A percentile compares a stretch with the other conserved stretches of the same genome.
Conservation (phyloP, 2,329 filamentous ascomycete genomes). For the Epichloe sylvatica region DNA sequence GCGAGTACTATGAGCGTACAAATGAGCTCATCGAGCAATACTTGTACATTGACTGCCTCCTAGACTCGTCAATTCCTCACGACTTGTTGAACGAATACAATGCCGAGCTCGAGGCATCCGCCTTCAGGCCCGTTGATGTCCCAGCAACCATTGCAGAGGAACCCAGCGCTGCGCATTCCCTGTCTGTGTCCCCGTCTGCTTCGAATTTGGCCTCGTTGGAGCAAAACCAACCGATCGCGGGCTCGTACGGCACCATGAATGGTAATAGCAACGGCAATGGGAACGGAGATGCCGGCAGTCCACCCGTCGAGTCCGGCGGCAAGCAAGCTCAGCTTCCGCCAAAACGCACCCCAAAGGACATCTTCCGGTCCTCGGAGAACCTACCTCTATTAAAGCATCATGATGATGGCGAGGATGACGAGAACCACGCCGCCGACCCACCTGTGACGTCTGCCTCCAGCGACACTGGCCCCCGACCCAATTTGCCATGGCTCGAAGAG, state of each 20-base stretch:
- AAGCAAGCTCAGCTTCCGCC: slow-evolving; percentile 30
- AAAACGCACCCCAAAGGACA: slow-evolving; percentile 70
- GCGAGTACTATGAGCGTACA: slow-evolving; percentile 76
- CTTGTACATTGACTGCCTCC: slow-evolving; percentile 77
- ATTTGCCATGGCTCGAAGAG: slow-evolving; percentile 60
- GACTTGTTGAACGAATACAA: slow-evolving; percentile 82
- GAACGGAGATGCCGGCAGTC: slow-evolving; percentile 17
- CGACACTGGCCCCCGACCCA: slow-evolving; percentile 29
- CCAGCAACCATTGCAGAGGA: slow-evolving; percentile 69
- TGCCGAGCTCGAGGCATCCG: slow-evolving; percentile 41
- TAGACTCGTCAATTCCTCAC: slow-evolving; percentile 87
- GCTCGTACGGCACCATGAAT: slow-evolving; percentile 19
- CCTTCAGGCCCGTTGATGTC: slow-evolving; percentile 42
- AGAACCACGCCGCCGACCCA: slow-evolving; percentile 24
- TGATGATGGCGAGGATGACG: slow-evolving; percentile 19
- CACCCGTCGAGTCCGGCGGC: slow-evolving; percentile 9
- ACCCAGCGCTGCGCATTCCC: slow-evolving; percentile 21
- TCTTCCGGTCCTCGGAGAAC: slow-evolving; percentile 64
- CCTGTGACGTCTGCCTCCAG: slow-evolving; percentile 6
- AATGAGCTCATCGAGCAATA: slow-evolving; percentile 87
- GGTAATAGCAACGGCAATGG: slow-evolving; percentile 12
- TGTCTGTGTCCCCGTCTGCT: slow-evolving; percentile 8
- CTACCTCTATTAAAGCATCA: slow-evolving; percentile 45
- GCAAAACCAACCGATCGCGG: background rate
- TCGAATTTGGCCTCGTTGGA: slow-evolving; percentile 7